Base-by-base conservation (phyloP, 1,284 basidiomycete genomes). In the Pseudozyma hubeiensis region DNA sequence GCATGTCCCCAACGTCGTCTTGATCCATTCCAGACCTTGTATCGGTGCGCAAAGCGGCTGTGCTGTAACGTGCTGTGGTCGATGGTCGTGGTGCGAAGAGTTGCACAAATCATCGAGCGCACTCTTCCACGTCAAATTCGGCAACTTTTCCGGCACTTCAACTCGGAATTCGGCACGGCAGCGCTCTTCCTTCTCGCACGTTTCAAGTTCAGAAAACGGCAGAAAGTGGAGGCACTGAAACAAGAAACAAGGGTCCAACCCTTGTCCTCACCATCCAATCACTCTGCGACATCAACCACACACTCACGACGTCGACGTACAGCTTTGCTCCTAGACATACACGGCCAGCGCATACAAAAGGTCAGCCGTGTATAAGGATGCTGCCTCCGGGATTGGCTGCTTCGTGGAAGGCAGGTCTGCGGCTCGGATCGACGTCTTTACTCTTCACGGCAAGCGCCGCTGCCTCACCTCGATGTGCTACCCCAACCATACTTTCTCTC, bases 381-480 rank as follows among this genome's bases (percentile, higher is more conserved):
- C 63, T 65, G 39, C 19, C 34, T 17, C 37, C 51, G 7, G 63
- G 63, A 2, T 10, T 47, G 16, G 14, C 52, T 2, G 56, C 52
- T 30, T 51, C 56, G 13, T 37, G 59, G 29, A 46, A 56, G 33
- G 37, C 34, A 37, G 14, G 48, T 10, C 5, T 41, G 24, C 52
- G 29, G 9, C 10, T 31, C 7, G 39, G n/a, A 19, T 39, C 50
- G 16, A 19, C 53, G 11, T 11, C 10, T 7, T 31, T 24, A 17
- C 40, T 45, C 3, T 35, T 29, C 7, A 24, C 2, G 33, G n/a
- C n/a, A 16, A 41, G 10, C 16, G 16, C 39, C 16, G n/a, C 3
- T 33, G 39, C 30, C 9, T 11, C 39, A 16, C n/a, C 40, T 33
- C 51, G 50, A 31, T 17, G 19, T 39, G 49, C 29, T 19, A 16